Evolutionary conservation across 257 asterid genomes (phyloP).

Genomic region (Marsdenia floribunda): DNA sequence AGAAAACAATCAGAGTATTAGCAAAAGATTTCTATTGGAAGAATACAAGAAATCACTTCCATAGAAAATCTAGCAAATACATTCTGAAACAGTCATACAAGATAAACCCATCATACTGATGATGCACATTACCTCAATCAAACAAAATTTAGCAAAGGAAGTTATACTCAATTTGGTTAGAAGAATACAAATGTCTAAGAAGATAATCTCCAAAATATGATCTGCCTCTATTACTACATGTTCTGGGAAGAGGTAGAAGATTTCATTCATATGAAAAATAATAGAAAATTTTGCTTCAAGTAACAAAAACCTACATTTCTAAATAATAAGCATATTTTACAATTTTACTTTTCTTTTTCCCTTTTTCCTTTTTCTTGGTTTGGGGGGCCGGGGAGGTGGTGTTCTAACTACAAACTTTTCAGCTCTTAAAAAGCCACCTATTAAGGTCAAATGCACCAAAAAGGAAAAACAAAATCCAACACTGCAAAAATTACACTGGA

Average conservation of each 20-base stretch:
- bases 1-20: constrained; percentile 9
- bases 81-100: not conserved
- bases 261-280: not conserved
- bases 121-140: not conserved
- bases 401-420: not conserved
- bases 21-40: not conserved
- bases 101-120: not conserved
- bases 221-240: not conserved
- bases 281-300: not conserved
- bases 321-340: not conserved
- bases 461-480: not conserved
- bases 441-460: not conserved
- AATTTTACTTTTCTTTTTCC: not conserved
- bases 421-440: not conserved
- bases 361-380: too few relatives aligned
- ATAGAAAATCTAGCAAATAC: not conserved
- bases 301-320: not conserved
- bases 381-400: too few relatives aligned
- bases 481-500: not conserved
- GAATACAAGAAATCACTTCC: not conserved
- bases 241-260: not conserved
- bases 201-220: not conserved
- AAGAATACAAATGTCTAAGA: not conserved
- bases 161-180: not conserved
- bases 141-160: not conserved